Evolutionary conservation across 1,139 yeast genomes (phyloP).

Genomic region (Candida tunisiensis): DNA sequence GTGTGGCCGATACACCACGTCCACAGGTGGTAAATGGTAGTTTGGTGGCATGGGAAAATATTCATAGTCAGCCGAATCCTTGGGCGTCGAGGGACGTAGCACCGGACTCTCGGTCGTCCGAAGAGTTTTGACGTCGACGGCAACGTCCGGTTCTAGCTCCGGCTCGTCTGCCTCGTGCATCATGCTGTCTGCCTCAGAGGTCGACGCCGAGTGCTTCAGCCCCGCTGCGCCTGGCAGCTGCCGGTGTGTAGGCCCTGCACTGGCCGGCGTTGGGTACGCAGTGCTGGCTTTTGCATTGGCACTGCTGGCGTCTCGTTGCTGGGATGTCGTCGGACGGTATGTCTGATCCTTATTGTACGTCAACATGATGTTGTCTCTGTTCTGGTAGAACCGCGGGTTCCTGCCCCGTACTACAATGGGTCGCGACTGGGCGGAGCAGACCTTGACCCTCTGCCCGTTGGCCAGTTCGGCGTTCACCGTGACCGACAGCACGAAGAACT

Average conservation of each 20-base stretch:
- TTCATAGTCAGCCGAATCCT: constrained; percentile 25
- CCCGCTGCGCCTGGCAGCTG: neutral
- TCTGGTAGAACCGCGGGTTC: constrained; percentile 46
- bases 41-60: constrained; percentile 40
- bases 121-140: neutral
- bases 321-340: neutral
- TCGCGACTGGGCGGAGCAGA: constrained; percentile 16
- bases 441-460: constrained; percentile 12
- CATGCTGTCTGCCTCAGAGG: neutral
- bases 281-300: too few relatives aligned
- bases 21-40: constrained; percentile 42
- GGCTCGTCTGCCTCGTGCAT: neutral
- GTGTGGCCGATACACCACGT: constrained; percentile 44
- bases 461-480: constrained; percentile 23
- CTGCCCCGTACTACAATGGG: constrained; percentile 52
- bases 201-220: neutral
- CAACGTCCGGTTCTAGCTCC: neutral
- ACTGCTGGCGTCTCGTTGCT: too few relatives aligned
- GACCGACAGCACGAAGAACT: constrained; percentile 34
- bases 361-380: constrained; percentile 31
- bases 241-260: neutral
- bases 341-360: constrained; percentile 2
- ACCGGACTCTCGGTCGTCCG: too few relatives aligned
- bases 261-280: neutral
- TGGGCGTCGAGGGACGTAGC: too few relatives aligned